Evolutionary conservation across 768 basidiomycete genomes (phyloP).

Genomic region (Suillus tomentosus): DNA sequence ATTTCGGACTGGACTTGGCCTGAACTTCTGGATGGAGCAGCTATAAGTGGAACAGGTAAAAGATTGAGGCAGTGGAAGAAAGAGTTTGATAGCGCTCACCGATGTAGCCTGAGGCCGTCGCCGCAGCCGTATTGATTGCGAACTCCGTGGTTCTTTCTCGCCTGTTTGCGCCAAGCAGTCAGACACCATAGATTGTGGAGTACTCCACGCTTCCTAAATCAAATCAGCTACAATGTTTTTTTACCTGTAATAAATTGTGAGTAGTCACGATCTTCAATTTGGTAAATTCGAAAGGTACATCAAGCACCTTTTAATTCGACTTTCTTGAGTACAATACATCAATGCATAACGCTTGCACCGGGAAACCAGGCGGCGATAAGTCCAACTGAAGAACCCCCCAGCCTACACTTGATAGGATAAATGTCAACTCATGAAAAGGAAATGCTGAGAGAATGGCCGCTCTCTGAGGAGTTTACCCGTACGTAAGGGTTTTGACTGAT

Average conservation of each 20-base stretch:
- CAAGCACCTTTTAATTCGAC: conserved; percentile 17
- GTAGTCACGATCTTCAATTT: conserved; percentile 13
- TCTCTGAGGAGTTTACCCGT: conserved; percentile 23
- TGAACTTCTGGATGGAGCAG: conserved; percentile 25
- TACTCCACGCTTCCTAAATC: conserved; percentile 22
- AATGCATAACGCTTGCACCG: conserved; percentile 15
- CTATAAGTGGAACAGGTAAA: not conserved
- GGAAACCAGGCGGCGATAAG: conserved; percentile 25
- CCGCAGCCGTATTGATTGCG: conserved; percentile 21
- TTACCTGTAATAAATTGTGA: not conserved
- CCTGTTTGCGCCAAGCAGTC: conserved; percentile 16
- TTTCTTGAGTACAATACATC: conserved; percentile 16
- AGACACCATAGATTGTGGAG: conserved; percentile 26
- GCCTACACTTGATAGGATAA: not conserved
- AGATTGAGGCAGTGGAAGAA: not conserved
- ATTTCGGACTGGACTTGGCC: conserved; percentile 21
- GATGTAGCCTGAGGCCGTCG: conserved; percentile 20
- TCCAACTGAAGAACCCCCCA: conserved; percentile 15
- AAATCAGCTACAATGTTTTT: not conserved
- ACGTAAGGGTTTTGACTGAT: conserved; percentile 11
- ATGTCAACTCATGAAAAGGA: conserved; percentile 22
- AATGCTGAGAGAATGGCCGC: conserved; percentile 21
- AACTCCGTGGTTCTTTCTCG: conserved; percentile 18
- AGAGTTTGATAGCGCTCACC: conserved; percentile 15
- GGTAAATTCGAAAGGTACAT: conserved; percentile 27